These are phyloP conservation scores for Russula compacta DNA, from an alignment of 768 basidiomycete species.

Conservation along the genomic window DNA sequence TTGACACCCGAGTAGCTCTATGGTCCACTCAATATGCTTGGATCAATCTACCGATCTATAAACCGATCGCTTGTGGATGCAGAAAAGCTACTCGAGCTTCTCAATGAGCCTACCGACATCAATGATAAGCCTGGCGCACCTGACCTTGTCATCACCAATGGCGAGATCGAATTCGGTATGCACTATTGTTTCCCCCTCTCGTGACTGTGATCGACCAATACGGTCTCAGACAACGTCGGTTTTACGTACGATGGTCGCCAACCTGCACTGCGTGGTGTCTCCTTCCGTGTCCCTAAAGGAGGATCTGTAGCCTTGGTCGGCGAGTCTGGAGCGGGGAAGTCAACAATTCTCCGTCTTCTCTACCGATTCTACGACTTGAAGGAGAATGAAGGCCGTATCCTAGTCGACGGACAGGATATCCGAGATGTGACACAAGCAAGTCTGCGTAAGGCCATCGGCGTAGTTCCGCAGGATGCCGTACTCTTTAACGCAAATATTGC, in stretches of 20 bases:
- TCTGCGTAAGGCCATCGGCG: conserved; percentile 73
- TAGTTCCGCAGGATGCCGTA: conserved; percentile 81
- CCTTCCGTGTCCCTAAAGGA: conserved; percentile 82
- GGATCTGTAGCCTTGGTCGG: conserved; percentile 87
- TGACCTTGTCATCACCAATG: conserved; percentile 59
- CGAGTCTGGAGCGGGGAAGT: conserved; percentile 74
- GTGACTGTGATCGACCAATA: neutral
- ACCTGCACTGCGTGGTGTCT: conserved; percentile 64
- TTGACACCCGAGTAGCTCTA: conserved; percentile 41
- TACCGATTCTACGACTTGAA: conserved; percentile 89
- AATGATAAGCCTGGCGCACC: conserved; percentile 70
- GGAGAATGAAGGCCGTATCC: conserved; percentile 68
- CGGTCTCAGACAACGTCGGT: conserved; percentile 58
- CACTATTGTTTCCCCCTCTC: conserved; percentile 6
- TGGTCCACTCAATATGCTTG: conserved; percentile 66
- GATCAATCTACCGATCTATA: conserved; percentile 68
- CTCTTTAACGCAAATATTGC: conserved; percentile 63
- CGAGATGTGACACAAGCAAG: conserved; percentile 78
- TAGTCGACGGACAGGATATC: conserved; percentile 82
- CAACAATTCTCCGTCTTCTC: conserved; percentile 75
- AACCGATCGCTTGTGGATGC: conserved; percentile 74
- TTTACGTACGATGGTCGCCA: conserved; percentile 77
- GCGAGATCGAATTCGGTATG: conserved; percentile 84
- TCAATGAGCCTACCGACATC: conserved; percentile 78
- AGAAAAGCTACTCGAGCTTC: conserved; percentile 71